Base-by-base conservation (phyloP, 2,329 filamentous ascomycete genomes). In the Thelonectria discophora region DNA sequence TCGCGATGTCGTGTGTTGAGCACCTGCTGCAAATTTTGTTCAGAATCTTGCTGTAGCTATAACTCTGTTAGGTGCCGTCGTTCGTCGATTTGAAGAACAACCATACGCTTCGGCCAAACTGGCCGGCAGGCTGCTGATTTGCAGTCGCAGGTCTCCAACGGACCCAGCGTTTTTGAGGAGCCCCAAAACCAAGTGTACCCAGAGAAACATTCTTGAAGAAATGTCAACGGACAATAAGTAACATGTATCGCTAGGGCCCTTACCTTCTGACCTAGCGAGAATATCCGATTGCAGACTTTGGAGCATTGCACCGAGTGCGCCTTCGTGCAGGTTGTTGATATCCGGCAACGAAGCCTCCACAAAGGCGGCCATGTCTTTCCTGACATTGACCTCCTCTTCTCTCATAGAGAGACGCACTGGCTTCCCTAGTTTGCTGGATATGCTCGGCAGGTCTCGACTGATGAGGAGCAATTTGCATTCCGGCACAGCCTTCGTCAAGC, bases 181-280 rank as follows among this genome's bases (percentile, higher is more conserved):
- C 20, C 50, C 13, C 12, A 58, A 18, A 6, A 58, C 37, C 10
- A 58, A 42, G 15, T 45, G n/a, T 3, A 58, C 55, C 55, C 47
- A 58, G 20, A 58, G 55, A 30, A 58, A 52, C 55, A 58, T 58
- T 45, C 47, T 39, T 58, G 7, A 3, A 15, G 17, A 42, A 8
- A 18, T 5, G 39, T 42, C 39, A 42, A n/a, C 15, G n/a, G 39
- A 42, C 13, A n/a, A n/a, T n/a, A 42, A 3, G 27, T 32, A 15
- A 3, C 21, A 5, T 27, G 10, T n/a, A 4, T 42, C 9, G 11
- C 46, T 6, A 8, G 13, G 13, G 34, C 9, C 20, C n/a, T 27
- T 18, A 58, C 47, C 47, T 47, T 51, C 55, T 24, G 47, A 46
- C 34, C 7, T 51, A 2, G 30, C n/a, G 7, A 58, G 24, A 17